Evolutionary conservation across 2,329 filamentous ascomycete species (phyloP).

Genomic region (Aspergillus alliaceus): DNA sequence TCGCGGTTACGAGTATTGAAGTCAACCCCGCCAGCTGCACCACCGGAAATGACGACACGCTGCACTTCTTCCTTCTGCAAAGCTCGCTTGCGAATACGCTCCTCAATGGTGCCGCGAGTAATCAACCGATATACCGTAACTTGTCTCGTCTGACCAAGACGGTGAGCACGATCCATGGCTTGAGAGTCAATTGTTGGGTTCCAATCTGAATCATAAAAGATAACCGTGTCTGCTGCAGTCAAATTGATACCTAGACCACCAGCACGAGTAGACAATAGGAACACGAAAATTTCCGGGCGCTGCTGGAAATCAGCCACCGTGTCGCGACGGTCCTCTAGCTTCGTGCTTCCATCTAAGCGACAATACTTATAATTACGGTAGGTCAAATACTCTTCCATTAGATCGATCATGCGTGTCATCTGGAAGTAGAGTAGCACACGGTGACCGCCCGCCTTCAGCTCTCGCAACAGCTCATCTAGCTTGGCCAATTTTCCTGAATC

Average conservation of each 20-base stretch:
- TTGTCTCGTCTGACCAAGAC: slow-evolving; percentile 91
- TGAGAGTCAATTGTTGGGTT: slow-evolving; percentile 98
- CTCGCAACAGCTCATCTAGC: slow-evolving; percentile 80
- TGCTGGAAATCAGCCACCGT: slow-evolving; percentile 97
- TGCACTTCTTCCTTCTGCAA: slow-evolving; percentile 98
- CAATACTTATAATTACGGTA: slow-evolving; percentile 99
- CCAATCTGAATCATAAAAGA: slow-evolving; percentile 99
- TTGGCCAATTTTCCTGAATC: slow-evolving; percentile 95
- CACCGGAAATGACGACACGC: slow-evolving; percentile 91
- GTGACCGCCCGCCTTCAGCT: slow-evolving; percentile 88
- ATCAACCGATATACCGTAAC: slow-evolving; percentile 98
- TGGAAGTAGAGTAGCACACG: slow-evolving; percentile 98
- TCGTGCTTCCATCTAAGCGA: slow-evolving; percentile 92
- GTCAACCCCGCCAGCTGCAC: slow-evolving; percentile 79
- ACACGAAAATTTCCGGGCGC: slow-evolving; percentile 91
- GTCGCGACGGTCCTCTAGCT: slow-evolving; percentile 93
- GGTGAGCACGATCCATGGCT: slow-evolving; percentile 98
- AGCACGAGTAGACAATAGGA: slow-evolving; percentile 90
- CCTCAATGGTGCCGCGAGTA: slow-evolving; percentile 93
- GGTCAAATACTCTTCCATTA: slow-evolving; percentile 98
- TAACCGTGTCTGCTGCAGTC: slow-evolving; percentile 94
- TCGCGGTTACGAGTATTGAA: slow-evolving; percentile 91
- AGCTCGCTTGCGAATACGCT: slow-evolving; percentile 94
- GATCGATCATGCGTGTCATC: slow-evolving; percentile 99
- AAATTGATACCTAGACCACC: slow-evolving; percentile 98